A percentile compares a stretch with the other conserved stretches of the same genome.
Conservation (phyloP, 2,329 filamentous ascomycete species). For the Penicillium sp. region DNA sequence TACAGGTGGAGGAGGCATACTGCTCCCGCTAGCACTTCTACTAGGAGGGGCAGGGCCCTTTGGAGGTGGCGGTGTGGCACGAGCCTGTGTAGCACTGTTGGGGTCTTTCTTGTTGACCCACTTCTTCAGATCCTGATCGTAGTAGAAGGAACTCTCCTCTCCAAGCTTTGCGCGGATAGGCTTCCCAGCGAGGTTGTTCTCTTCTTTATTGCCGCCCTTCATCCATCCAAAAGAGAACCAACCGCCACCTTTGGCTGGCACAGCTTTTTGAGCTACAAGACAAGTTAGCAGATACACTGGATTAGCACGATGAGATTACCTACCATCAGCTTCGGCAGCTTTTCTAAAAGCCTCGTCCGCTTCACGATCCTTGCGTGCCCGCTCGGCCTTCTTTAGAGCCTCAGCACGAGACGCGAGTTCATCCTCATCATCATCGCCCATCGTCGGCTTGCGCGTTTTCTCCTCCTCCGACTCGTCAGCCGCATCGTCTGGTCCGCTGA, state of each 20-base stretch:
- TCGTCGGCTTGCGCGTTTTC: conserved; percentile 73
- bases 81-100: conserved; percentile 61
- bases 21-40: conserved; percentile 59
- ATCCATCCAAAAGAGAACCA: conserved; percentile 91
- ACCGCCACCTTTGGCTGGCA: conserved; percentile 42
- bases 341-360: conserved; percentile 85
- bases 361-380: conserved; percentile 73
- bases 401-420: conserved; percentile 63
- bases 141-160: conserved; percentile 90
- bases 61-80: conserved; percentile 79
- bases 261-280: conserved; percentile 42
- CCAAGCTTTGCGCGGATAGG: conserved; percentile 93
- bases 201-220: conserved; percentile 63
- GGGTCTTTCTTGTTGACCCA: conserved; percentile 97
- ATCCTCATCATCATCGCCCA: conserved; percentile 79
- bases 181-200: conserved; percentile 47
- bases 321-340: conserved; percentile 73
- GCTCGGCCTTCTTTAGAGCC: conserved; percentile 62
- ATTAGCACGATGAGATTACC: conserved; percentile 24
- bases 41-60: conserved; percentile 58
- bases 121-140: conserved; percentile 93
- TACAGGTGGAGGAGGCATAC: conserved; percentile 53
- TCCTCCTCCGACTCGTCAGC: conserved; percentile 60
- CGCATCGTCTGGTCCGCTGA: conserved; percentile 42
- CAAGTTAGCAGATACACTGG: conserved; percentile 53